A percentile compares a stretch with the other conserved stretches of the same genome.
Conservation (phyloP, 2,329 filamentous ascomycete genomes). For the Aspergillus texensis region DNA sequence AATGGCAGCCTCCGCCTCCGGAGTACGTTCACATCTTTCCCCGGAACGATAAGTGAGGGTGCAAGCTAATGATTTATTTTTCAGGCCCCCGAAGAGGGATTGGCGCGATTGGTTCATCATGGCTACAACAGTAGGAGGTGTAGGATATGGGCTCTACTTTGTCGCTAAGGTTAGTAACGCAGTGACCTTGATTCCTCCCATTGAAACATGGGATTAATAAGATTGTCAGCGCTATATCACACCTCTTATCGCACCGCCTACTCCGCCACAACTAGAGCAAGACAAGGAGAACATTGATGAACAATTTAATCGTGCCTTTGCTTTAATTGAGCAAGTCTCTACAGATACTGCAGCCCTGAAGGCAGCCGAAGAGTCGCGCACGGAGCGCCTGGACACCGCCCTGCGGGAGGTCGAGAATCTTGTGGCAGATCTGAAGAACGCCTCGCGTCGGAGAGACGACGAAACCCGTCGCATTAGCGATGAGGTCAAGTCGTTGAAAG, state of each 20-base stretch:
- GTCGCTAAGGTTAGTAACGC: conserved; percentile 72
- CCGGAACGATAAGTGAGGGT: no score
- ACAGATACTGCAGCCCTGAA: conserved; percentile 90
- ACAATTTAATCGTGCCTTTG: conserved; percentile 89
- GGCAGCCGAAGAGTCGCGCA: conserved; percentile 79
- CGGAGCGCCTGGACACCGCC: conserved; percentile 78
- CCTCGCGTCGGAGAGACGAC: conserved; percentile 79
- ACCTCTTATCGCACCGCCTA: conserved; percentile 89
- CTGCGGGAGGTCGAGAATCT: conserved; percentile 83
- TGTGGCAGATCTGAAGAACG: conserved; percentile 77
- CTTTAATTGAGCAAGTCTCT: conserved; percentile 85
- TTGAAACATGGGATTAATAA: conserved; percentile 17
- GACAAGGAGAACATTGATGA: conserved; percentile 93
- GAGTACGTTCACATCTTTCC: conserved; percentile 45
- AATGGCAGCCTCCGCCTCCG: conserved; percentile 58
- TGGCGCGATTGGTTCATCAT: conserved; percentile 99
- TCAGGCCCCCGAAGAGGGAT: conserved; percentile 72
- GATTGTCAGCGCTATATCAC: conserved; percentile 75
- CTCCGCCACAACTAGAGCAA: conserved; percentile 87
- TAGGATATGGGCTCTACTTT: conserved; percentile 85
- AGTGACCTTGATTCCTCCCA: background rate
- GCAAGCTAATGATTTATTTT: conserved; percentile 7
- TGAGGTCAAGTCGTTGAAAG: conserved; percentile 80
- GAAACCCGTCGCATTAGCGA: conserved; percentile 84
- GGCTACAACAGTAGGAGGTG: conserved; percentile 89